Base-by-base conservation (phyloP, 2,329 filamentous ascomycete genomes). In the Orbilia javanica region DNA sequence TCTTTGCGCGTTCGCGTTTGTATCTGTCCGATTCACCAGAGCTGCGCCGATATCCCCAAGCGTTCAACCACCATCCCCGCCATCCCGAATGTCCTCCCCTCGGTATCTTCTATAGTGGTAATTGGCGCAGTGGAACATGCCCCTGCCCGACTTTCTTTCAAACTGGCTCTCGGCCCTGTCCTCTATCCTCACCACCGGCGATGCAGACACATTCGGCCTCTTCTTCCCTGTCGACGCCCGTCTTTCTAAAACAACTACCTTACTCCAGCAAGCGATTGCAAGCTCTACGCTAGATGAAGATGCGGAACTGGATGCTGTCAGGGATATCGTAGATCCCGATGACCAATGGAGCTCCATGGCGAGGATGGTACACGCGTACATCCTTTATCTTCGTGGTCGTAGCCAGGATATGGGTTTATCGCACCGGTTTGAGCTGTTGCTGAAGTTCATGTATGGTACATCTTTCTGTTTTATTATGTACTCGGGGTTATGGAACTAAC, bases 361-460 rank as follows among this genome's bases (percentile, higher is more conserved):
- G 34, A 66, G 74, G 44, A 78, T 78, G 74, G 74, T 78, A 18
- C 39, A 78, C 44, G 67, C 52, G 67, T 78, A 78, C 52, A 44
- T 78, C n/a, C 60, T 67, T 15, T 78, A 78, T 22, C n/a, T 78
- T 4, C 74, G 74, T n/a, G 31, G n/a, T 20, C 13, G 68, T 18
- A 34, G 36, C 18, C 52, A 8, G 11, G 67, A 68, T 22, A 63
- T 64, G 13, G 74, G 74, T 4, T 1, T 78, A 20, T 36, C 74
- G 1, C 52, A 72, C 7, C 62, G 74, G 20, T 78, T 78, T 55
- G 67, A 78, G 18, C 29, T 71, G 13, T 57, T 78, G 18, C 74
- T 78, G 6, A 78, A 78, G 44, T 78, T 78, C 55, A 25, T 78
- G 74, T 78, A 68, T 22, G 42, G 13, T 22, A 20, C 25, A 25